Evolutionary conservation across 192 early-diverging fungal genomes (phyloP).

Genomic region (Coemansia sp.): DNA sequence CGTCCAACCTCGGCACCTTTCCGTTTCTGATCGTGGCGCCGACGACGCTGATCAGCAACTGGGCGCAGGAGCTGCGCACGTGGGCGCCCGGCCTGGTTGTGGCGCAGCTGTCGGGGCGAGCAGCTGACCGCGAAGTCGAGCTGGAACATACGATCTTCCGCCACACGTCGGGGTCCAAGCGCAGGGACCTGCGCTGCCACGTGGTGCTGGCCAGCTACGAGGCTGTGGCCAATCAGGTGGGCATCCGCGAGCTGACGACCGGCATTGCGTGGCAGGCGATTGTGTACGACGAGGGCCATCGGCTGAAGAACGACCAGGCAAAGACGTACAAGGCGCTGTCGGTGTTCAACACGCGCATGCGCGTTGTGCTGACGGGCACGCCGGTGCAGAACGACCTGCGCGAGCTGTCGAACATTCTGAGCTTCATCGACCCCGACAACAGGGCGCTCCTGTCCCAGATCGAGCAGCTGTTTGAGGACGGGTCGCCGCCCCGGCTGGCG

Average conservation of each 20-base stretch:
- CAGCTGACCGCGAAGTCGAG: conserved; percentile 66
- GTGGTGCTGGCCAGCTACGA: conserved; percentile 96
- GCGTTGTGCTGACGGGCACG: conserved; percentile 95
- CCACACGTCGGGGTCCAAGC: background rate
- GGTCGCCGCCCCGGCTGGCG: conserved; percentile 69
- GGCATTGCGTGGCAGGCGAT: conserved; percentile 84
- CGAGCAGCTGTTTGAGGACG: conserved; percentile 31
- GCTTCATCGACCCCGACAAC: conserved; percentile 87
- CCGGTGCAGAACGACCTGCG: conserved; percentile 94
- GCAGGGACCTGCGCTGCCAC: conserved; percentile 75
- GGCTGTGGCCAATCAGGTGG: conserved; percentile 78
- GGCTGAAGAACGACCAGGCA: conserved; percentile 90
- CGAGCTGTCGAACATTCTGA: conserved; percentile 82
- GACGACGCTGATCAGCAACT: conserved; percentile 87
- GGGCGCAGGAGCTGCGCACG: conserved; percentile 86
- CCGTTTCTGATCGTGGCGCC: conserved; percentile 96
- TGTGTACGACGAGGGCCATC: conserved; percentile 95
- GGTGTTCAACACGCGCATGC: conserved; percentile 77
- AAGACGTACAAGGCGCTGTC: conserved; percentile 83
- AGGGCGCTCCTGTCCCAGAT: conserved; percentile 70
- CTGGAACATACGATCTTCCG: conserved; percentile 38
- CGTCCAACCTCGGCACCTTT: conserved; percentile 75
- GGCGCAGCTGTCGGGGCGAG: conserved; percentile 80
- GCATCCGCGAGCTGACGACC: conserved; percentile 54
- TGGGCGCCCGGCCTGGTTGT: conserved; percentile 96